A percentile compares a stretch with the other conserved stretches of the same genome.
phyloP scores from a whole-genome alignment of 2,329 filamentous ascomycete species.

The Fusarium concolor region DNA sequence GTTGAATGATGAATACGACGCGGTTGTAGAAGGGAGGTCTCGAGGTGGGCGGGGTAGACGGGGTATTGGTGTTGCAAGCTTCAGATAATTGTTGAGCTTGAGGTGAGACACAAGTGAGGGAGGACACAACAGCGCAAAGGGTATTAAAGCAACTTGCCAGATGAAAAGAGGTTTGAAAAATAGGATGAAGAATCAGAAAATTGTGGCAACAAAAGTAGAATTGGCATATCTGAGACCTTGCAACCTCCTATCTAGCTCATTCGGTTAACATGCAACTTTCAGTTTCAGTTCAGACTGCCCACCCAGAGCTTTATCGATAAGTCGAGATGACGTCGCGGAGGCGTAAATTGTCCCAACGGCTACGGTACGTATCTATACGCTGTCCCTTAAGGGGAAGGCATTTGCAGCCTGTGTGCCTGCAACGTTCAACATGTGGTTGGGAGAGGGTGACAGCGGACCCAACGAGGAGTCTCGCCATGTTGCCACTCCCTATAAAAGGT shows the following conservation, averaged over 20 bases:
- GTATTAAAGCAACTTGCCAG: conserved; percentile 16
- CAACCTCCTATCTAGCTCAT: conserved; percentile 39
- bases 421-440: conserved; percentile 27
- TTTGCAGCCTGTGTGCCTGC: conserved; percentile 13
- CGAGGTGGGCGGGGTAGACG: conserved; percentile 39
- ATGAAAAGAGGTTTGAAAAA: conserved; percentile 31
- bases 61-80: conserved; percentile 41
- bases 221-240: conserved; percentile 43
- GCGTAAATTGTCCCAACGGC: conserved; percentile 41
- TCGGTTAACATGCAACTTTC: conserved; percentile 30
- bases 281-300: conserved; percentile 5
- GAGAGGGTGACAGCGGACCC: conserved; percentile 23
- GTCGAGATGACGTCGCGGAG: conserved; percentile 44
- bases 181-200: conserved; percentile 26
- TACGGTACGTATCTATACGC: conserved; percentile 37
- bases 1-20: conserved; percentile 20
- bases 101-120: conserved; percentile 39
- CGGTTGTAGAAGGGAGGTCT: conserved; percentile 29
- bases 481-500: conserved; percentile 26
- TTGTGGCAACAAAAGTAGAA: conserved; percentile 33
- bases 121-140: conserved; percentile 15
- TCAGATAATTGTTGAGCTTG: conserved; percentile 39
- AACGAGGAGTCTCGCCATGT: conserved; percentile 19
- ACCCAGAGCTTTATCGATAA: conserved; percentile 48
- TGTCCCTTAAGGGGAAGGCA: conserved; percentile 27